Percentiles rank a stretch among this genome's conserved stretches.
These are phyloP conservation scores for Calycina marina DNA, from an alignment of 2,329 filamentous ascomycete genomes.

Conservation along the genomic window DNA sequence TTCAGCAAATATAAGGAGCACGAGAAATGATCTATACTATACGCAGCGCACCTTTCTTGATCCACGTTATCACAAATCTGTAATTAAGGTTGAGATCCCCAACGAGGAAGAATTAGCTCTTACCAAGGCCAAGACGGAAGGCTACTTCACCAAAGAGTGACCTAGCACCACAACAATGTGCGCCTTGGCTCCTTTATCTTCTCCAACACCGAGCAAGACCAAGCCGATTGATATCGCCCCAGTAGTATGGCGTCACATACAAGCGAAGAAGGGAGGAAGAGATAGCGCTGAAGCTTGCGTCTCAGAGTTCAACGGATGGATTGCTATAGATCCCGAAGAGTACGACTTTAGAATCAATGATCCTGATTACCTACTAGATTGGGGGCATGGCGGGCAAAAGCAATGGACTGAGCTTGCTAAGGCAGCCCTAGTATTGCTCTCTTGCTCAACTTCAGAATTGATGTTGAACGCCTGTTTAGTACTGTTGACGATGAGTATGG, in stretches of 20 bases:
- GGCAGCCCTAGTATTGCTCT: not conserved
- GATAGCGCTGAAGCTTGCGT: not conserved
- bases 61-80: not conserved
- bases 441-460: constrained; percentile 1
- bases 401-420: not conserved
- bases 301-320: not conserved
- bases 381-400: not conserved
- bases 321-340: not conserved
- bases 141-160: not conserved
- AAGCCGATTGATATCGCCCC: not conserved
- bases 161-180: not conserved
- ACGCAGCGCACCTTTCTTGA: constrained; percentile 1
- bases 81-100: constrained; percentile 1
- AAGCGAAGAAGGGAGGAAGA: not conserved
- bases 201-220: not conserved
- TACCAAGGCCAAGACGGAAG: not conserved
- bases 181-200: not conserved
- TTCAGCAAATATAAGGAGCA: not conserved
- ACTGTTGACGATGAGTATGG: not conserved
- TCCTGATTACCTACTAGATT: constrained; percentile 1
- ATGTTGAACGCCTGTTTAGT: constrained; percentile 1
- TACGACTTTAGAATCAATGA: not conserved
- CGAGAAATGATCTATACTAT: not conserved
- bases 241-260: not conserved
- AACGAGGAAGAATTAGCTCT: not conserved